Evolutionary conservation across 1,284 basidiomycete genomes (phyloP).

Genomic region (Pseudozyma hubeiensis): DNA sequence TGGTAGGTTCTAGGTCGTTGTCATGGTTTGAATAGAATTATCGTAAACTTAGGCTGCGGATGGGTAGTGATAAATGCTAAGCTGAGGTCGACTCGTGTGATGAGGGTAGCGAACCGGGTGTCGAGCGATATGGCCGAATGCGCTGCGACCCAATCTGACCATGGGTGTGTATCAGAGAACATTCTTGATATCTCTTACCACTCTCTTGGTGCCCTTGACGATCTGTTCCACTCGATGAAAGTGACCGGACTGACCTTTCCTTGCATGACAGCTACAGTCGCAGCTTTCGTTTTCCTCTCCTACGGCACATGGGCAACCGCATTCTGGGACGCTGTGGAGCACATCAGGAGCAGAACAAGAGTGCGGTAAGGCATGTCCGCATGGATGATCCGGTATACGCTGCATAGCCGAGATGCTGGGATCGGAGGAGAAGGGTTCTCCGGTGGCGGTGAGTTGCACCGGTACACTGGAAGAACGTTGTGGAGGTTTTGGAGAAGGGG

Average conservation of each 20-base stretch:
- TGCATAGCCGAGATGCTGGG: conserved; percentile 48
- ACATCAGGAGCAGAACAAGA: conserved; percentile 32
- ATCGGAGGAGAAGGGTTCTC: conserved; percentile 36
- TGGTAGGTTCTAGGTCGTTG: conserved; percentile 24
- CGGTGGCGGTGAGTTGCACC: conserved; percentile 24
- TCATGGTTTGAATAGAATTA: too few species aligned
- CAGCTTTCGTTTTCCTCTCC: neutral
- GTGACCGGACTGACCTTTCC: conserved; percentile 24
- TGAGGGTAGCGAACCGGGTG: too few species aligned
- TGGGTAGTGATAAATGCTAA: too few species aligned
- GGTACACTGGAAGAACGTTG: conserved; percentile 17
- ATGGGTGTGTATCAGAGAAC: conserved; percentile 16
- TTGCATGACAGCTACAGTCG: conserved; percentile 17
- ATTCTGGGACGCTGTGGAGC: neutral
- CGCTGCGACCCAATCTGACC: too few species aligned
- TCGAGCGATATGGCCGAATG: too few species aligned
- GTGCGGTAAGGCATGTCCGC: conserved; percentile 11
- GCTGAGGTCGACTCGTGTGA: too few species aligned
- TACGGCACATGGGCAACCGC: conserved; percentile 9
- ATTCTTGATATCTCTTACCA: conserved; percentile 44
- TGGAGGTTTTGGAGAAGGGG: neutral
- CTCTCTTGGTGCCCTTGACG: conserved; percentile 40
- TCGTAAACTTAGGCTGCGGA: too few species aligned
- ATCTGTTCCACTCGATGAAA: conserved; percentile 46
- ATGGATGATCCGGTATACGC: conserved; percentile 40